phyloP scores from a whole-genome alignment of 257 asterid species.

The Eustoma russellianum region DNA sequence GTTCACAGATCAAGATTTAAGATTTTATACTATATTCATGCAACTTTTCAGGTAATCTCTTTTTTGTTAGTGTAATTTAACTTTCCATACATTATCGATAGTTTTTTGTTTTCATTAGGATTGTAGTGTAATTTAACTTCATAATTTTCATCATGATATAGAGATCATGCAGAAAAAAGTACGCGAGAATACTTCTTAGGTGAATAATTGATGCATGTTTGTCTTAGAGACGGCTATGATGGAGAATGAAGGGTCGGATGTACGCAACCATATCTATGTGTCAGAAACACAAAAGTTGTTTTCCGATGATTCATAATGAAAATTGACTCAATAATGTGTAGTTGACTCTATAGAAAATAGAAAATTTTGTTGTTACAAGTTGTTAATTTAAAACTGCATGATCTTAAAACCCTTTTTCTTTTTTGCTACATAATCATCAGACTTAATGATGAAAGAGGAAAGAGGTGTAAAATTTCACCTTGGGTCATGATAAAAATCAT shows the following conservation, averaged over 20 bases:
- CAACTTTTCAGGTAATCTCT: conserved; percentile 43
- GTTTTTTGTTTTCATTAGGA: too few species aligned
- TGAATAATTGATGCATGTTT: neutral
- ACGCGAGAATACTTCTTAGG: neutral
- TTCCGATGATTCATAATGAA: too few species aligned
- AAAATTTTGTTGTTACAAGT: conserved; percentile 22
- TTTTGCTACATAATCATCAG: conserved; percentile 39
- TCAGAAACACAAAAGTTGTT: too few species aligned
- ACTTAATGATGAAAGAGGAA: conserved; percentile 19
- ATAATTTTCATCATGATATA: neutral
- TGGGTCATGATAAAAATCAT: conserved; percentile 1
- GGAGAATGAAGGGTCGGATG: too few species aligned
- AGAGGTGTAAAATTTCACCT: conserved; percentile 10
- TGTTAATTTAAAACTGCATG: conserved; percentile 21
- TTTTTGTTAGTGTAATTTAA: neutral
- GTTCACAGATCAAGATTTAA: conserved; percentile 31
- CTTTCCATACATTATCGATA: too few species aligned
- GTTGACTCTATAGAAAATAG: too few species aligned
- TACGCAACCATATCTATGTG: too few species aligned
- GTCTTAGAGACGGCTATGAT: too few species aligned
- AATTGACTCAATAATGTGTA: too few species aligned
- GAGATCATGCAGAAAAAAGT: neutral
- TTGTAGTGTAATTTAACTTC: neutral
- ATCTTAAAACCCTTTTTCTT: conserved; percentile 17
- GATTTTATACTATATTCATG: conserved; percentile 54